A percentile compares a stretch with the other conserved stretches of the same genome.
phyloP scores from a whole-genome alignment of 2,329 filamentous ascomycete species.

The Aspergillus brunneoviolaceus region DNA sequence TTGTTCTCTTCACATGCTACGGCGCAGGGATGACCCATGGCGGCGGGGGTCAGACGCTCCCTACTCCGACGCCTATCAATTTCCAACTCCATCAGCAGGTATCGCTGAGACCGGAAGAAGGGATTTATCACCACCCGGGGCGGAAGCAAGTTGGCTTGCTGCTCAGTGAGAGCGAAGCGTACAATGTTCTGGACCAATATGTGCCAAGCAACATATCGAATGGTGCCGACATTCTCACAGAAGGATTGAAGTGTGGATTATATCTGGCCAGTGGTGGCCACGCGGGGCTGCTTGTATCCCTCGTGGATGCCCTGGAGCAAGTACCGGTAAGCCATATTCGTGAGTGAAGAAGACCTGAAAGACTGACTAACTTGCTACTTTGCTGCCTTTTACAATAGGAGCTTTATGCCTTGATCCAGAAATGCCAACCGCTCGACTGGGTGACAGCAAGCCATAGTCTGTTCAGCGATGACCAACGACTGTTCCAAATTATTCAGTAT shows the following conservation, averaged over 20 bases:
- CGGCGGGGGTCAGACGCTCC: not conserved
- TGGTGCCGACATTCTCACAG: constrained; percentile 1
- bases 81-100: constrained; percentile 9
- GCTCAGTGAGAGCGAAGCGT: constrained; percentile 9
- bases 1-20: constrained; percentile 17
- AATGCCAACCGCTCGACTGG: constrained; percentile 1
- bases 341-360: no score
- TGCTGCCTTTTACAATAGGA: not conserved
- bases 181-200: not conserved
- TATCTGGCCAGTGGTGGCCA: constrained; percentile 11
- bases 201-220: no score
- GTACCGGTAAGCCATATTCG: not conserved
- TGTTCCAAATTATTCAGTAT: not conserved
- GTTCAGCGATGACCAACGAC: constrained; percentile 3
- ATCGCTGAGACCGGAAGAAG: constrained; percentile 1
- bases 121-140: not conserved
- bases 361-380: not conserved
- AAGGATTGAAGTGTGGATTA: constrained; percentile 9
- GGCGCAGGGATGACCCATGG: not conserved
- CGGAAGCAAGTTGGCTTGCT: constrained; percentile 10
- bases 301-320: not conserved
- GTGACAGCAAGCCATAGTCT: constrained; percentile 1
- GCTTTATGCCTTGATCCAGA: not conserved
- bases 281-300: constrained; percentile 6
- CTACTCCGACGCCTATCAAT: constrained; percentile 4